Evolutionary conservation across 2,329 filamentous ascomycete species (phyloP).

Genomic region (Huntiella abstrusa): DNA sequence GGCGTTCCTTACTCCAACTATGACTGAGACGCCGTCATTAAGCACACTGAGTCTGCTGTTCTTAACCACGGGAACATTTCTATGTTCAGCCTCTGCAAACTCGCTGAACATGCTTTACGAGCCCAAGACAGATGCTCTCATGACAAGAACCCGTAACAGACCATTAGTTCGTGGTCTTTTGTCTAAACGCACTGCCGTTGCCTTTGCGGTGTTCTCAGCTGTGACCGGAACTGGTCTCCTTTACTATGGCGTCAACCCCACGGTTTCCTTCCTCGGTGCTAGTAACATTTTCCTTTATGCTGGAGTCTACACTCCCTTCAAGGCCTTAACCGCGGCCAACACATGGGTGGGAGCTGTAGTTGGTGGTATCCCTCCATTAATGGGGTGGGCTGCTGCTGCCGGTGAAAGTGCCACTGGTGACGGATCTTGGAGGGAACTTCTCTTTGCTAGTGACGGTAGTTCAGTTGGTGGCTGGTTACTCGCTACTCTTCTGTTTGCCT

Average conservation of each 20-base stretch:
- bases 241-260: constrained; percentile 85
- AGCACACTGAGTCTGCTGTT: constrained; percentile 84
- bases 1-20: constrained; percentile 55
- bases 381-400: constrained; percentile 94
- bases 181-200: constrained; percentile 46
- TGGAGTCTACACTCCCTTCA: constrained; percentile 80
- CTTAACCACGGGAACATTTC: constrained; percentile 71
- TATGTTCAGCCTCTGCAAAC: constrained; percentile 83
- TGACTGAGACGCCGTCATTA: constrained; percentile 53
- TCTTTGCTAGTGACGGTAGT: constrained; percentile 44
- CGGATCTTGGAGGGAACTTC: constrained; percentile 58
- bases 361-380: constrained; percentile 81
- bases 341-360: constrained; percentile 92
- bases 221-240: constrained; percentile 50
- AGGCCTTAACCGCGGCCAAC: constrained; percentile 69
- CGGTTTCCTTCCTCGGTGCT: constrained; percentile 67
- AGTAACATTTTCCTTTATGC: constrained; percentile 81
- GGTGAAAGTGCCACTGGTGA: constrained; percentile 65
- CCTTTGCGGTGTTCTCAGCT: constrained; percentile 64
- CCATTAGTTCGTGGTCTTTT: constrained; percentile 73
- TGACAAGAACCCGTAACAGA: constrained; percentile 81
- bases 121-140: constrained; percentile 70
- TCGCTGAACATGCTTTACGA: constrained; percentile 96
- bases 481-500: constrained; percentile 68
- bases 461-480: constrained; percentile 73